A percentile compares a stretch with the other conserved stretches of the same genome.
phyloP scores from a whole-genome alignment of 768 basidiomycete genomes.

The Termitomyces sp. region DNA sequence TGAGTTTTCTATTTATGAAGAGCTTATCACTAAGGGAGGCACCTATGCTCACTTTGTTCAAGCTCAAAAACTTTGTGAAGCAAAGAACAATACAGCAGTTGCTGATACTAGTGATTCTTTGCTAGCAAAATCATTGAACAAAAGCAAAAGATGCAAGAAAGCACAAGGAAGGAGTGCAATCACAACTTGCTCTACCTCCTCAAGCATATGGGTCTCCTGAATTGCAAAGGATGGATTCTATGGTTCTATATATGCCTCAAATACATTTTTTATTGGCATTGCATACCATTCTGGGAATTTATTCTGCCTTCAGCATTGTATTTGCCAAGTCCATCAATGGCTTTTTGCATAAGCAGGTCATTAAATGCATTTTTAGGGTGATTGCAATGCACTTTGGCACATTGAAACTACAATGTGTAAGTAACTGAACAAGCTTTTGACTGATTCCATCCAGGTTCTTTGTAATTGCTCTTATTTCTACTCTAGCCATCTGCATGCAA shows the following conservation, averaged over 20 bases:
- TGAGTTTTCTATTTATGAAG: slow-evolving; percentile 74
- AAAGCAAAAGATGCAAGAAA: slow-evolving; percentile 30
- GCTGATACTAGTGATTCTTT: slow-evolving; percentile 38
- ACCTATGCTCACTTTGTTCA: slow-evolving; percentile 73
- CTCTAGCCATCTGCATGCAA: slow-evolving; percentile 60
- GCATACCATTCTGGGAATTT: slow-evolving; percentile 18
- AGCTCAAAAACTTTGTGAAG: slow-evolving; percentile 76
- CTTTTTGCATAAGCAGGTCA: slow-evolving; percentile 41
- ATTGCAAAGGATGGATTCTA: slow-evolving; percentile 51
- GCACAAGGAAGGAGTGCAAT: slow-evolving; percentile 25
- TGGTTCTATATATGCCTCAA: slow-evolving; percentile 50
- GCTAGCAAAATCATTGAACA: slow-evolving; percentile 64
- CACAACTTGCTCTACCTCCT: slow-evolving; percentile 58
- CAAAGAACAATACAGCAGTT: slow-evolving; percentile 20
- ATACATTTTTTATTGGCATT: slow-evolving; percentile 25
- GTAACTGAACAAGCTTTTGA: not conserved
- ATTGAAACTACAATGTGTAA: slow-evolving; percentile 10
- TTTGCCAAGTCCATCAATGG: slow-evolving; percentile 58
- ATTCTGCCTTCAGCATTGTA: slow-evolving; percentile 68
- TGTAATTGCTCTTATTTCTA: slow-evolving; percentile 70
- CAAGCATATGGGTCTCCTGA: slow-evolving; percentile 61
- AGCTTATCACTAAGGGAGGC: slow-evolving; percentile 57
- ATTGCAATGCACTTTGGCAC: slow-evolving; percentile 68
- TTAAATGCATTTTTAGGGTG: slow-evolving; percentile 48
- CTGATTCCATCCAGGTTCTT: slow-evolving; percentile 52